phyloP scores from a whole-genome alignment of 2,329 filamentous ascomycete species.

The Fusarium austroafricanum region DNA sequence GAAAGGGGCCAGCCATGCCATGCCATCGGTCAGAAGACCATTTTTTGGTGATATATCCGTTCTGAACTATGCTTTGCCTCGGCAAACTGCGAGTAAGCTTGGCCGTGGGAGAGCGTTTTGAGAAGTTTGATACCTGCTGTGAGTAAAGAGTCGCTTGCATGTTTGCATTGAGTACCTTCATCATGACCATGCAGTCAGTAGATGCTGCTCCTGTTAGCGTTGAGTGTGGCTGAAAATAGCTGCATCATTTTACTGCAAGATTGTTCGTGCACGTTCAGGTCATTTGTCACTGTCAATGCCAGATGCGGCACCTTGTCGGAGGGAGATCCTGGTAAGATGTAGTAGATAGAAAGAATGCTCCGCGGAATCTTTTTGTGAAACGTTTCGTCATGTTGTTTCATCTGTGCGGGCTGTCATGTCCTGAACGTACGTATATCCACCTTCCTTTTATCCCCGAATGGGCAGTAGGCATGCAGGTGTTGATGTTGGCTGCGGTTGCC shows the following conservation, averaged over 20 bases:
- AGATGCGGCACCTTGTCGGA: constrained; percentile 21
- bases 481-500: neutral
- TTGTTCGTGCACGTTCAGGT: constrained; percentile 14
- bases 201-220: constrained; percentile 4
- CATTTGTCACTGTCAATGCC: constrained; percentile 14
- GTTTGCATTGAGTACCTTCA: constrained; percentile 5
- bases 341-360: constrained; percentile 22
- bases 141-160: neutral
- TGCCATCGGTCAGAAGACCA: constrained; percentile 36
- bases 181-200: neutral
- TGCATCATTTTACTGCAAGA: constrained; percentile 16
- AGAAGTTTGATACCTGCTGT: constrained; percentile 2
- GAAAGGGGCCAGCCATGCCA: constrained; percentile 29
- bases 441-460: constrained; percentile 10
- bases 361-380: constrained; percentile 37
- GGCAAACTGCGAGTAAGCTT: constrained; percentile 3
- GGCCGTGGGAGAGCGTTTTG: constrained; percentile 6
- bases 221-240: constrained; percentile 18
- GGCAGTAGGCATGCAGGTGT: constrained; percentile 8
- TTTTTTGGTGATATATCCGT: constrained; percentile 21
- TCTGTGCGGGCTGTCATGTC: constrained; percentile 19
- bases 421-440: constrained; percentile 2
- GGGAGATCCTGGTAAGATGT: constrained; percentile 20
- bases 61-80: constrained; percentile 11
- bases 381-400: constrained; percentile 46